A percentile compares a stretch with the other conserved stretches of the same genome.
These are phyloP conservation scores for Yamadazyma trypodendri DNA, from an alignment of 1,139 yeast species.

Conservation along the genomic window DNA sequence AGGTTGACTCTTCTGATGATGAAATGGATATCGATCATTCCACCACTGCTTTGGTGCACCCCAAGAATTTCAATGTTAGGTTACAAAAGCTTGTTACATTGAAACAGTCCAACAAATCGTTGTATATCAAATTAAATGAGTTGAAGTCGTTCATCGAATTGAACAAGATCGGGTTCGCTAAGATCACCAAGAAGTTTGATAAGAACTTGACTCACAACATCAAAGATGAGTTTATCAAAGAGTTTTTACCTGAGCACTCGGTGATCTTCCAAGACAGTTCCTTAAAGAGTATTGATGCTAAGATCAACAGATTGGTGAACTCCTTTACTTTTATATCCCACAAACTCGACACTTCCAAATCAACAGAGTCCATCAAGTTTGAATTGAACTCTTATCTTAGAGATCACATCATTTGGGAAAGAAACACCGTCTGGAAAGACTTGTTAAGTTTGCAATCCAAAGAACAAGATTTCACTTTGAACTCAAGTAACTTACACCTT, in stretches of 20 bases:
- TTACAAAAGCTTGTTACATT: slow-evolving; percentile 63
- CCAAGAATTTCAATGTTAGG: slow-evolving; percentile 46
- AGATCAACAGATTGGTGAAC: slow-evolving; percentile 47
- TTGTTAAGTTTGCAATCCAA: slow-evolving; percentile 83
- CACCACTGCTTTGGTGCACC: slow-evolving; percentile 42
- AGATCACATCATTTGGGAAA: slow-evolving; percentile 94
- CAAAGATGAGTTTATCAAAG: slow-evolving; percentile 50
- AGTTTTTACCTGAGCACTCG: slow-evolving; percentile 43
- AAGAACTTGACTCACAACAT: slow-evolving; percentile 68
- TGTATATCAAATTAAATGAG: slow-evolving; percentile 79
- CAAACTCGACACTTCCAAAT: slow-evolving; percentile 27
- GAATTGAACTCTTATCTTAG: slow-evolving; percentile 76
- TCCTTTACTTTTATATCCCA: slow-evolving; percentile 47
- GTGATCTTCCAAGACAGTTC: slow-evolving; percentile 47
- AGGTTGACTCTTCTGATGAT: slow-evolving; percentile 42
- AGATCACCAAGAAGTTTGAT: slow-evolving; percentile 88
- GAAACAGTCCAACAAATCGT: slow-evolving; percentile 62
- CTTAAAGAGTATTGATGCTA: slow-evolving; percentile 39
- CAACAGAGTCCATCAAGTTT: slow-evolving; percentile 53
- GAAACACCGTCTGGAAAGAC: slow-evolving; percentile 96
- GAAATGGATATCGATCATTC: slow-evolving; percentile 38
- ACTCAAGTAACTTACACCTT: slow-evolving; percentile 21
- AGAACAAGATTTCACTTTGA: slow-evolving; percentile 25
- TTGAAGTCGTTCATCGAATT: slow-evolving; percentile 77
- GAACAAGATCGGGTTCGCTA: slow-evolving; percentile 83